Base-by-base conservation (phyloP, 345 rosid species). In the Triadica sebifera region DNA sequence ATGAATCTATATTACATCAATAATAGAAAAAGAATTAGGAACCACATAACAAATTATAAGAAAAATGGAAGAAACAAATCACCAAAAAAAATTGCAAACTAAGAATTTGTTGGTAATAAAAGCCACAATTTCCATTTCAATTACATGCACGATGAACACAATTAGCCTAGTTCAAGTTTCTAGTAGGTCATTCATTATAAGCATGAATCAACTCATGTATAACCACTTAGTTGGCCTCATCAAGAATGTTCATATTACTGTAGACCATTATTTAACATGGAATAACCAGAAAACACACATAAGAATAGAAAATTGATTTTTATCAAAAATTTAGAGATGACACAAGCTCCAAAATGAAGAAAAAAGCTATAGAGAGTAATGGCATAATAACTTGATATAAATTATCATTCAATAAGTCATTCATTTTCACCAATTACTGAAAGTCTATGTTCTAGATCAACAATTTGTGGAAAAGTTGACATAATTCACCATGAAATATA, bases 141-240 rank as follows among this genome's bases (percentile, higher is more conserved):
- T 89, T 88, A 59, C 99, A 95, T 67, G 98, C 97, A 88, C 93
- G 99, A 74, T 95, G 99, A 65, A 93, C 96, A 75, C 99, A 95
- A 74, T 90, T 86, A 63, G 82, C 20, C 97, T 96, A 93, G 74
- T 93, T 89, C 85, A 95, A 74, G 75, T 95, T 95, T 75, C 84
- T 82, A 63, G 97, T 94, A 4, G 91, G 96, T 10, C 99, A 95
- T 13, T 93, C 90, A 67, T 93, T 97, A 68, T 89, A 93, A 41
- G 98, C 98, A 78, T 93, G 97, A 78, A 95, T 91, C 13, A 95
- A 84, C 83, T 90, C 94, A 47, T 95, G 99, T 82, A 83, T 87
- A 73, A 93, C 84, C 10, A 89, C 93, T 89, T 91, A 96, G 75
- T 86, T 89, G 76, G 91, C 97, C 37, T 90, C 97, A 74, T 93